These are phyloP conservation scores for Platanus orientalis DNA, from an alignment of 164 flowering plant species.

Conservation along the genomic window DNA sequence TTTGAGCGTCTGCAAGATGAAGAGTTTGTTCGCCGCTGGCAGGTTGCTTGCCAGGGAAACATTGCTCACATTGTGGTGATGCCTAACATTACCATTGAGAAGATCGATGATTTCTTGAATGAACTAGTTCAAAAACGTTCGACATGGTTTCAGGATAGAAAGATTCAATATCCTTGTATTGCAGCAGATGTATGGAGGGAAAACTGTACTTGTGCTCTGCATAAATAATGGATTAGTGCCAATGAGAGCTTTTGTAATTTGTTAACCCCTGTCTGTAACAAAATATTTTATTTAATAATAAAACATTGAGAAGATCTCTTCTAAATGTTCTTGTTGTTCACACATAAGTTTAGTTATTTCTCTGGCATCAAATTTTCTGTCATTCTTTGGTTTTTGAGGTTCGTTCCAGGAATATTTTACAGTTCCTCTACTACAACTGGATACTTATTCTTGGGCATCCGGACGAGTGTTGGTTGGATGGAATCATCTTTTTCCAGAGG, in stretches of 20 bases:
- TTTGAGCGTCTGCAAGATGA: constrained; percentile 85
- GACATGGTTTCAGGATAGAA: constrained; percentile 61
- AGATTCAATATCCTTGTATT: constrained; percentile 59
- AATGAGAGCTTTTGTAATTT: background rate
- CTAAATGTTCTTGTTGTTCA: too few species aligned
- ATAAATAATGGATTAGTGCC: constrained; percentile 31
- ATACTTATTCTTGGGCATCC: constrained; percentile 71
- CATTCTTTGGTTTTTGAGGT: background rate
- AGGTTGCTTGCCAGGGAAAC: constrained; percentile 90
- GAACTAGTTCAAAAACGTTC: constrained; percentile 53
- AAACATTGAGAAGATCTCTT: background rate
- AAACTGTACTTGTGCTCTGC: constrained; percentile 60
- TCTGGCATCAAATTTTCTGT: background rate
- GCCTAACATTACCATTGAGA: constrained; percentile 80
- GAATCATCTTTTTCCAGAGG: constrained; percentile 46
- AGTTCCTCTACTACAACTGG: constrained; percentile 49
- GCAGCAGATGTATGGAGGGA: constrained; percentile 61
- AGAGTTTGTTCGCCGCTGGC: constrained; percentile 86
- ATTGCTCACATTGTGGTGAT: constrained; percentile 94
- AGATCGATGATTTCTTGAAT: constrained; percentile 63
- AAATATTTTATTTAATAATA: background rate
- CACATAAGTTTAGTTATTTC: background rate
- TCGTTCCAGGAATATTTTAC: constrained; percentile 11
- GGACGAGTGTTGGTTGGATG: constrained; percentile 57
- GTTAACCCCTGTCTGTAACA: background rate